A percentile compares a stretch with the other conserved stretches of the same genome.
Evolutionary conservation across 2,329 filamentous ascomycete species (phyloP).

Genomic region (Colletotrichum scovillei): DNA sequence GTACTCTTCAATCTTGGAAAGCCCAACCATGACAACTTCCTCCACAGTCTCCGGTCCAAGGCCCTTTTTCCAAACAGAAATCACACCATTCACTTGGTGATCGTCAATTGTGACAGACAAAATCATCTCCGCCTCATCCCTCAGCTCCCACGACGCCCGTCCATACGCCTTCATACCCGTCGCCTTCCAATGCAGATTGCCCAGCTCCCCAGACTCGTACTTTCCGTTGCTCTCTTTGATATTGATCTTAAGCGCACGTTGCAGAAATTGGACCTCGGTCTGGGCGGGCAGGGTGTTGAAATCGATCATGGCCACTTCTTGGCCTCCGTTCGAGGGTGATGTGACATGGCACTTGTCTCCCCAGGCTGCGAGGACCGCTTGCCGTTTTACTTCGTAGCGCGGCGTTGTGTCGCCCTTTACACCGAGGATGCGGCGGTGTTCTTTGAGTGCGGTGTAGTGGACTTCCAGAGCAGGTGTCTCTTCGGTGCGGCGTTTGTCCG

Average conservation of each 20-base stretch:
- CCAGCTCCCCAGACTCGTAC: neutral
- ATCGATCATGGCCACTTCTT: conserved; percentile 13
- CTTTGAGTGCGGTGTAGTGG: conserved; percentile 16
- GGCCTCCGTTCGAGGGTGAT: neutral
- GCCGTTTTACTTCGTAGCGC: conserved; percentile 24
- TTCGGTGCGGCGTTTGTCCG: conserved; percentile 14
- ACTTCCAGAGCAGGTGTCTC: conserved; percentile 7
- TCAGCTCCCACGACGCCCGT: conserved; percentile 18
- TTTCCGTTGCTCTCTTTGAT: neutral
- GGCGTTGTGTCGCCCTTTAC: conserved; percentile 6
- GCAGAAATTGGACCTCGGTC: neutral
- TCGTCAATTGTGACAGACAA: conserved; percentile 11
- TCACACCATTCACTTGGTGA: conserved; percentile 13
- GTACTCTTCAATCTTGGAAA: conserved; percentile 27
- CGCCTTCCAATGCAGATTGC: conserved; percentile 8
- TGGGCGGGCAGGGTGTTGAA: neutral
- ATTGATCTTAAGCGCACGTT: neutral
- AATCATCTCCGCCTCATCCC: conserved; percentile 1
- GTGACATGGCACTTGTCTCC: conserved; percentile 17
- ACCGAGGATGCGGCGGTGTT: conserved; percentile 15
- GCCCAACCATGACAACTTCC: conserved; percentile 17
- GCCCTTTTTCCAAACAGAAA: conserved; percentile 11
- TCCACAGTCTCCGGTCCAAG: conserved; percentile 8
- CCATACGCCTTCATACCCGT: conserved; percentile 13
- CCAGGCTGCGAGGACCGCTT: conserved; percentile 1